phyloP scores from a whole-genome alignment of 306 rosid species.

The Quillaja saponaria region DNA sequence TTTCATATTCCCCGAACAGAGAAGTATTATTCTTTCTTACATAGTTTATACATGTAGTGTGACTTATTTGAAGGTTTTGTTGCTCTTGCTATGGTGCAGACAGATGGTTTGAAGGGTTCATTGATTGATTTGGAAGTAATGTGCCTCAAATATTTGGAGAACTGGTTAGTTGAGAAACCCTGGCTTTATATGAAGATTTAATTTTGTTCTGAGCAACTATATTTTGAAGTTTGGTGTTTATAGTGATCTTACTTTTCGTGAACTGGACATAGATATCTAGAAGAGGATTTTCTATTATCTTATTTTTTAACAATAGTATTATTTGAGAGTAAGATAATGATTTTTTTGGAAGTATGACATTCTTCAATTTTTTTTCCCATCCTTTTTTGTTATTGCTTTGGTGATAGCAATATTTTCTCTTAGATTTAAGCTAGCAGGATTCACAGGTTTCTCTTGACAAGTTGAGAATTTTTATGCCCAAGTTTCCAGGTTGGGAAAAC shows the following conservation, averaged over 20 bases:
- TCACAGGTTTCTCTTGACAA: too few relatives aligned
- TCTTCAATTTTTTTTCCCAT: not conserved
- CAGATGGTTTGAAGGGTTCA: slow-evolving; percentile 29
- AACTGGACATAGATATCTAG: slow-evolving; percentile 24
- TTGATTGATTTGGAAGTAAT: slow-evolving; percentile 50
- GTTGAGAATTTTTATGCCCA: too few relatives aligned
- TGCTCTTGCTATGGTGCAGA: slow-evolving; percentile 37
- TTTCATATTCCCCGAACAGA: not conserved
- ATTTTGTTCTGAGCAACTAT: not conserved
- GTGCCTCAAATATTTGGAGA: slow-evolving; percentile 51
- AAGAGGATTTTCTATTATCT: slow-evolving; percentile 9
- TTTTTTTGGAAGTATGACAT: slow-evolving; percentile 2
- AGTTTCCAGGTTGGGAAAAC: too few relatives aligned
- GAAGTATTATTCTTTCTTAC: not conserved
- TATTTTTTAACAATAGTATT: slow-evolving; percentile 19
- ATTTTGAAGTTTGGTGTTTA: slow-evolving; percentile 3
- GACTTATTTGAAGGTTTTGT: not conserved
- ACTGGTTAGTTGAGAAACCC: slow-evolving; percentile 41
- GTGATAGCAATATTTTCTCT: slow-evolving; percentile 1
- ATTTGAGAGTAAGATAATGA: slow-evolving; percentile 1
- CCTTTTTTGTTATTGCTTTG: not conserved
- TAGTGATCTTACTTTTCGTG: slow-evolving; percentile 24
- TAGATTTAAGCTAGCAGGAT: too few relatives aligned
- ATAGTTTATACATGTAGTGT: not conserved
- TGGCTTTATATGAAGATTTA: not conserved